A percentile compares a stretch with the other conserved stretches of the same genome.
Conservation (phyloP, 192 early-diverging fungal species). For the Coemansia sp. region DNA sequence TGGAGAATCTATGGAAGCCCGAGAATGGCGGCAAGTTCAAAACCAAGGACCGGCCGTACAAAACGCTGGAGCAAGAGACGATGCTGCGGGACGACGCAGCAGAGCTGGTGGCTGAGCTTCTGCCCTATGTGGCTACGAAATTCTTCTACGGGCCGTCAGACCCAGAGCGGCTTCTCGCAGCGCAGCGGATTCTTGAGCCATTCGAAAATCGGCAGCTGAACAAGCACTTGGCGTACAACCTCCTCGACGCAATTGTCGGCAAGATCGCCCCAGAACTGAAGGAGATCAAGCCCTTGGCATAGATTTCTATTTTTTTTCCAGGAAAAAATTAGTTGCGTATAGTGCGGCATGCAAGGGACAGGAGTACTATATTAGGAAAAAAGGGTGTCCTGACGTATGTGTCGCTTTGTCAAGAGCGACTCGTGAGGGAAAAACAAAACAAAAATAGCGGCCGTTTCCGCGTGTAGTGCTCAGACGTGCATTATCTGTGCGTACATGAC, state of each 20-base stretch:
- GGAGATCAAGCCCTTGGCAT: slow-evolving; percentile 5
- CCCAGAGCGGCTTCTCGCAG: slow-evolving; percentile 32
- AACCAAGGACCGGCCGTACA: slow-evolving; percentile 32
- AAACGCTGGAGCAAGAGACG: slow-evolving; percentile 47
- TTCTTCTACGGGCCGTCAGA: slow-evolving; percentile 46
- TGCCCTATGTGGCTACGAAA: slow-evolving; percentile 39
- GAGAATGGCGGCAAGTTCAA: slow-evolving; percentile 42
- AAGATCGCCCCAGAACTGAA: slow-evolving; percentile 49
- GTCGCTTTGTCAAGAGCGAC: not conserved
- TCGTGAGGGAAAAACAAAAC: not conserved
- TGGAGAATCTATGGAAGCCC: slow-evolving; percentile 38
- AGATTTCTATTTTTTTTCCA: slow-evolving; percentile 2
- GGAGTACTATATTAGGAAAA: not conserved
- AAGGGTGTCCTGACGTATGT: not conserved
- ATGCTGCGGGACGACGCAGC: slow-evolving; percentile 36
- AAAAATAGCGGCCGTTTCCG: not conserved
- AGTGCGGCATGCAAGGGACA: slow-evolving; percentile 18
- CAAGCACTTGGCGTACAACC: slow-evolving; percentile 50
- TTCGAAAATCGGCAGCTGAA: slow-evolving; percentile 53
- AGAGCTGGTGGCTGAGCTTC: slow-evolving; percentile 41
- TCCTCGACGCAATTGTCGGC: slow-evolving; percentile 42
- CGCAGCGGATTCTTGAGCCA: slow-evolving; percentile 44
- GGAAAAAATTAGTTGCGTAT: too few relatives aligned
- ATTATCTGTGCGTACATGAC: not conserved
- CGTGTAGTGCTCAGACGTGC: not conserved